A percentile compares a stretch with the other conserved stretches of the same genome.
These are phyloP conservation scores for Gossypium raimondii DNA, from an alignment of 345 rosid genomes.

Conservation along the genomic window DNA sequence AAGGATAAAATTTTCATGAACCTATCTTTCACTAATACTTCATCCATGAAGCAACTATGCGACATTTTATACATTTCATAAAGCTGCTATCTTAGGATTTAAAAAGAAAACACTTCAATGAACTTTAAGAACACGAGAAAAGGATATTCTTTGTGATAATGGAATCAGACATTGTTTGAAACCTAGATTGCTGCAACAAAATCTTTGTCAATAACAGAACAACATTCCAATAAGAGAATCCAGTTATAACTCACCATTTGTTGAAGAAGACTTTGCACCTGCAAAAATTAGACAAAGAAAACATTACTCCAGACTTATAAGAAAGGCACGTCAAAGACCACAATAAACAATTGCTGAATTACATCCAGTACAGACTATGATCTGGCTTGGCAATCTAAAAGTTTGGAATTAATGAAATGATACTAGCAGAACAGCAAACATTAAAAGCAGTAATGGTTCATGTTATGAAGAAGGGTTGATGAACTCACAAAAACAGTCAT, in stretches of 20 bases:
- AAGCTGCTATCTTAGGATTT: neutral
- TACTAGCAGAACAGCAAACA: constrained; percentile 6
- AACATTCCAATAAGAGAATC: constrained; percentile 13
- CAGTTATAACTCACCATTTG: constrained; percentile 51
- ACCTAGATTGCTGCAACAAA: constrained; percentile 63
- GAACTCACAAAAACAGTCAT: constrained; percentile 66
- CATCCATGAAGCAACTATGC: neutral
- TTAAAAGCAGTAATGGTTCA: neutral
- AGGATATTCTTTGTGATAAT: constrained; percentile 74
- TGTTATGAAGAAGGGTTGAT: neutral
- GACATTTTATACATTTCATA: neutral
- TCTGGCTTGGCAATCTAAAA: neutral
- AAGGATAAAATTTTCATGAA: neutral
- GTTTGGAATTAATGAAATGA: neutral
- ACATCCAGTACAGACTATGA: neutral
- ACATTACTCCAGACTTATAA: neutral
- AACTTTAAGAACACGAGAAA: constrained; percentile 7
- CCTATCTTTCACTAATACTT: neutral
- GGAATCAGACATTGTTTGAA: constrained; percentile 76
- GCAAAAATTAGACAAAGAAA: constrained; percentile 23
- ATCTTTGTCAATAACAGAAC: constrained; percentile 9
- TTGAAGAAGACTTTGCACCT: constrained; percentile 73
- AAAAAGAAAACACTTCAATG: neutral
- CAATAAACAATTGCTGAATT: neutral
- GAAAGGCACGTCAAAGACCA: neutral